Conservation (phyloP, 2,329 filamentous ascomycete genomes). For the Xylariaceae sp. region DNA sequence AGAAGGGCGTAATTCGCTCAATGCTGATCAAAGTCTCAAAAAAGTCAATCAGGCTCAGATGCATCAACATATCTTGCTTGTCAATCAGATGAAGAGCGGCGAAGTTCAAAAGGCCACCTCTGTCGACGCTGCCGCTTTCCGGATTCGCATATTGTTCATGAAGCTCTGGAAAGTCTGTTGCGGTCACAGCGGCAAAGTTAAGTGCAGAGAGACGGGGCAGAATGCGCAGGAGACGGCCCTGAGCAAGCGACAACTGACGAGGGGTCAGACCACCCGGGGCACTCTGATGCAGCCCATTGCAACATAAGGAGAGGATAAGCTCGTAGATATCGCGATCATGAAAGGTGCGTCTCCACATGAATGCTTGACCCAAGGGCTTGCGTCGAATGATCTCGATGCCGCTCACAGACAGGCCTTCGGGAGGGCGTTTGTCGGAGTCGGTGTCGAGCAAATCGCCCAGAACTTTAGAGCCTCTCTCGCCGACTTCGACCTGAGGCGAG, state of each 20-base stretch:
- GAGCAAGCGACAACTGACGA: conserved; percentile 45
- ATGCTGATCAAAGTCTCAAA: conserved; percentile 47
- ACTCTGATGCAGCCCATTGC: conserved; percentile 29
- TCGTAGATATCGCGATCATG: conserved; percentile 40
- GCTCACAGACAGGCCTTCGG: conserved; percentile 28
- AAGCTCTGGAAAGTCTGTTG: conserved; percentile 35
- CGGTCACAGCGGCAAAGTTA: conserved; percentile 39
- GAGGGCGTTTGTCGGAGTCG: conserved; percentile 43
- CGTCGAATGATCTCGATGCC: conserved; percentile 37
- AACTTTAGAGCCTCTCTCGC: conserved; percentile 46
- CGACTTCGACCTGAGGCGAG: conserved; percentile 49
- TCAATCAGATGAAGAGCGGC: conserved; percentile 49
- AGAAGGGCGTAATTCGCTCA: conserved; percentile 39
- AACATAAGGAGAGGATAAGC: conserved; percentile 40
- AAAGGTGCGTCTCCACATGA: conserved; percentile 51
- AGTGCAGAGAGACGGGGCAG: conserved; percentile 46
- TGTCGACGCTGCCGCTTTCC: conserved; percentile 15
- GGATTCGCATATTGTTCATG: conserved; percentile 26
- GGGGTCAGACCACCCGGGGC: conserved; percentile 23
- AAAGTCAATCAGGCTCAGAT: conserved; percentile 48
- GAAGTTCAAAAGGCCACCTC: conserved; percentile 44
- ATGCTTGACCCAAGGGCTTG: conserved; percentile 43
- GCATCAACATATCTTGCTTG: conserved; percentile 45
- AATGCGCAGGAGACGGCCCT: conserved; percentile 48
- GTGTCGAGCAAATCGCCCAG: conserved; percentile 51